Conservation (phyloP, 1,284 basidiomycete genomes). For the Paramarasmius palmivorus region DNA sequence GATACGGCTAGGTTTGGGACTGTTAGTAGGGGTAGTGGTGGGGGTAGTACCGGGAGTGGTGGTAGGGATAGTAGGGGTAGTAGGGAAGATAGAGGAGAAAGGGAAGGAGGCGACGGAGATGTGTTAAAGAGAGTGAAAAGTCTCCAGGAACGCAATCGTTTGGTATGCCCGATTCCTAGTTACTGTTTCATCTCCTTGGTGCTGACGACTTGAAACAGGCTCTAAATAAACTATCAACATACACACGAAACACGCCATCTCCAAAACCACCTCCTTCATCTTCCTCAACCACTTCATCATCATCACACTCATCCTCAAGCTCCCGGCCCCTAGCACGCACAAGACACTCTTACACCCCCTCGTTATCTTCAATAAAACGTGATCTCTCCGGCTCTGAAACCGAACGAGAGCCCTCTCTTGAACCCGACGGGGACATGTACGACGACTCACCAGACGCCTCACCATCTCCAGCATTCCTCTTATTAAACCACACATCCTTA, state of each 20-base stretch:
- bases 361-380: constrained; percentile 14
- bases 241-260: constrained; percentile 34
- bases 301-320: constrained; percentile 28
- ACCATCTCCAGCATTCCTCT: constrained; percentile 26
- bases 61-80: too few relatives aligned
- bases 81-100: constrained; percentile 25
- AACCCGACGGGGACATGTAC: constrained; percentile 14
- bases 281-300: constrained; percentile 31
- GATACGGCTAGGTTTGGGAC: constrained; percentile 62
- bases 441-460: background rate
- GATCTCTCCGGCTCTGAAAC: constrained; percentile 75
- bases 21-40: constrained; percentile 27
- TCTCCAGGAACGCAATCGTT: constrained; percentile 68
- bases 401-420: constrained; percentile 55
- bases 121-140: constrained; percentile 69
- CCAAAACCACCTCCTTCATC: constrained; percentile 29
- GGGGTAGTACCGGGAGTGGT: too few relatives aligned
- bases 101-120: constrained; percentile 57
- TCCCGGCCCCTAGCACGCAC: constrained; percentile 29
- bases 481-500: constrained; percentile 31
- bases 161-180: constrained; percentile 46
- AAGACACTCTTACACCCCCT: constrained; percentile 25
- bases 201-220: constrained; percentile 41
- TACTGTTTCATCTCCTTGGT: constrained; percentile 23
- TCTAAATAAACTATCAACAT: constrained; percentile 63